Percentiles rank a stretch among this genome's conserved stretches.
Evolutionary conservation across 768 basidiomycete species (phyloP).

Genomic region (Hygrocybe punicea): DNA sequence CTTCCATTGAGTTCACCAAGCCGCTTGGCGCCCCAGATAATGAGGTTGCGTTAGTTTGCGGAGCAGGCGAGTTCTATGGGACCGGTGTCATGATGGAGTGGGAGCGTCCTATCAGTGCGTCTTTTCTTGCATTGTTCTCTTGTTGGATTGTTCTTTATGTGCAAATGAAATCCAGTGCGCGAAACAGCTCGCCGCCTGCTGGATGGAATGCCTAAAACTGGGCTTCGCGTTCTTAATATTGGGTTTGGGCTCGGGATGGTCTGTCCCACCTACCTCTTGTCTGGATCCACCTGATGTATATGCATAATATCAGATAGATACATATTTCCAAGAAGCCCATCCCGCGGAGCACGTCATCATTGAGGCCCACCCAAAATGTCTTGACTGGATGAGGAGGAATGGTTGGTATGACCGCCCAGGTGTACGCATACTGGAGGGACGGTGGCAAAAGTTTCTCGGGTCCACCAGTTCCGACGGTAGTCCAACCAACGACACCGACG

Average conservation of each 20-base stretch:
- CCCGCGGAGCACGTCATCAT: constrained; percentile 2
- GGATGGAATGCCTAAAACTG: not conserved
- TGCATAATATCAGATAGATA: not conserved
- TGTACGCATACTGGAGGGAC: not conserved
- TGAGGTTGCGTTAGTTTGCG: not conserved
- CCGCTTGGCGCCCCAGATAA: not conserved
- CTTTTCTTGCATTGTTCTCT: not conserved
- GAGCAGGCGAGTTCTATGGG: not conserved
- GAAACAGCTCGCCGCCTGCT: not conserved
- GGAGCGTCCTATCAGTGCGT: not conserved
- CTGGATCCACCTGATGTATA: not conserved
- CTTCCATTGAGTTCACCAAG: not conserved
- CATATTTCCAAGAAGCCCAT: constrained; percentile 3
- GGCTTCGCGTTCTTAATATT: not conserved
- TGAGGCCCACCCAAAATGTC: not conserved
- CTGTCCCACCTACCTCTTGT: not conserved
- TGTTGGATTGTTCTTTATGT: not conserved
- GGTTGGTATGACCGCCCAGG: constrained; percentile 1
- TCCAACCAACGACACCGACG: not conserved
- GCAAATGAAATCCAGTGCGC: not conserved
- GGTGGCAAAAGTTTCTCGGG: not conserved
- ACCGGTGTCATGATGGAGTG: constrained; percentile 5
- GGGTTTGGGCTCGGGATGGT: constrained; percentile 3
- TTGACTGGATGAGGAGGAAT: not conserved
- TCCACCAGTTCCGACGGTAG: not conserved